Base-by-base conservation (phyloP, 2,329 filamentous ascomycete genomes). In the Emmonsiellopsis sp. region DNA sequence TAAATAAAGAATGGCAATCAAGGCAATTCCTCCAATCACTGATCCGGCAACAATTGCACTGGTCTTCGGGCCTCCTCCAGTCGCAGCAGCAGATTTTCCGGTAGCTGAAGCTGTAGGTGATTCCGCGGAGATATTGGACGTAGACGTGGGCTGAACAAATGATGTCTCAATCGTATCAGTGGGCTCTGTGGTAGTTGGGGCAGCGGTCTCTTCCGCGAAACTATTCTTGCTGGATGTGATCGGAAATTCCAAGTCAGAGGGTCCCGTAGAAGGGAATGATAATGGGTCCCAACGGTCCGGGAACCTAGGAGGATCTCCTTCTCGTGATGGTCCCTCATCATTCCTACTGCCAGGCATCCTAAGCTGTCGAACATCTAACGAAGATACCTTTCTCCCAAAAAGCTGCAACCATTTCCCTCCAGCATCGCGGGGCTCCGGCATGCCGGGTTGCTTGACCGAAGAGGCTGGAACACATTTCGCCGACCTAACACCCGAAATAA, bases 31-130 rank as follows among this genome's bases (percentile, higher is more conserved):
- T 16, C 57, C 57, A 43, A 59, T 56, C 3, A 57, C 54, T 8
- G 55, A 57, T 31, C 57, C 56, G 3, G 54, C 57, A n/a, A 54
- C 54, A 49, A 59, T 48, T 10, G 50, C 54, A 13, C 51, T 54
- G 7, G 49, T 52, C 16, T 50, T 55, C 16, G 51, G 16, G 8
- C 49, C 52, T 26, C 40, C 16, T 2, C 38, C 43, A 26, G 50
- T 47, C n/a, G 52, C 31, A 47, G 51, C 31, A 11, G 30, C 16
- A 5, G 55, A 40, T 1, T 49, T 43, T 30, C 45, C 15, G 30
- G 57, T 50, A 7, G 54, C 11, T 7, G 48, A 45, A 30, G 56
- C 13, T 31, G 52, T 50, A 15, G 55, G 10, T 31, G 42, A 32
- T 34, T 8, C 11, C 3, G 20, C n/a, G 16, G 52, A 20, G 35